Evolutionary conservation across 2,329 filamentous ascomycete species (phyloP).

Genomic region (Aspergillus sojae): DNA sequence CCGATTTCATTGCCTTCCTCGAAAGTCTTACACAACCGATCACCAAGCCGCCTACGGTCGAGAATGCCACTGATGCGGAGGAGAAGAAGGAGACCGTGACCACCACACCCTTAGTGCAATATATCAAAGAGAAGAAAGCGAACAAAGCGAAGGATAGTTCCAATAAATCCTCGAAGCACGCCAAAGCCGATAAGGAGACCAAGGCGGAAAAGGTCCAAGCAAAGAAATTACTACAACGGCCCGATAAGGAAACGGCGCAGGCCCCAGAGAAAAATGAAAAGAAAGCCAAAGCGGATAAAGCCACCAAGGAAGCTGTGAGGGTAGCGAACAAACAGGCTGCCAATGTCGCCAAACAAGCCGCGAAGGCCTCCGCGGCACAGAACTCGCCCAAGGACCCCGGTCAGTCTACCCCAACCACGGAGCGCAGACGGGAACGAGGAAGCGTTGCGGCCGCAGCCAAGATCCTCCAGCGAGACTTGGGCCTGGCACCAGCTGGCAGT

Average conservation of each 20-base stretch:
- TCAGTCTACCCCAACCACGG: slow-evolving; percentile 38
- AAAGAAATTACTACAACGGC: slow-evolving; percentile 45
- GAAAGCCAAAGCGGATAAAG: slow-evolving; percentile 56
- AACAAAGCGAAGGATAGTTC: slow-evolving; percentile 67
- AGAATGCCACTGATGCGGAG: slow-evolving; percentile 52
- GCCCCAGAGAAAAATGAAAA: slow-evolving; percentile 41
- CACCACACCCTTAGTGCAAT: slow-evolving; percentile 87
- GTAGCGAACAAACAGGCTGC: slow-evolving; percentile 51
- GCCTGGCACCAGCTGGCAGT: slow-evolving; percentile 52
- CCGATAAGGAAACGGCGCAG: slow-evolving; percentile 36
- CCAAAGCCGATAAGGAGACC: slow-evolving; percentile 42
- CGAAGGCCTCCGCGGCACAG: slow-evolving; percentile 19
- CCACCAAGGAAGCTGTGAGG: slow-evolving; percentile 64
- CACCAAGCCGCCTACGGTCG: slow-evolving; percentile 56
- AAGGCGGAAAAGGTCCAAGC: slow-evolving; percentile 45
- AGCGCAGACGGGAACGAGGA: slow-evolving; percentile 57
- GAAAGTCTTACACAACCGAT: slow-evolving; percentile 79
- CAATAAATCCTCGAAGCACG: slow-evolving; percentile 43
- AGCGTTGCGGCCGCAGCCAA: slow-evolving; percentile 57
- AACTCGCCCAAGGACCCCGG: slow-evolving; percentile 27
- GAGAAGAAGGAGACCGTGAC: slow-evolving; percentile 66
- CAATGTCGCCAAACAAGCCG: slow-evolving; percentile 35
- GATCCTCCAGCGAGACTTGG: slow-evolving; percentile 65
- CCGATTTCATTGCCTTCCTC: slow-evolving; percentile 92
- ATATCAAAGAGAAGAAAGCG: slow-evolving; percentile 87